These are phyloP conservation scores for Eucalyptus marginata DNA, from an alignment of 345 rosid species.

Conservation along the genomic window DNA sequence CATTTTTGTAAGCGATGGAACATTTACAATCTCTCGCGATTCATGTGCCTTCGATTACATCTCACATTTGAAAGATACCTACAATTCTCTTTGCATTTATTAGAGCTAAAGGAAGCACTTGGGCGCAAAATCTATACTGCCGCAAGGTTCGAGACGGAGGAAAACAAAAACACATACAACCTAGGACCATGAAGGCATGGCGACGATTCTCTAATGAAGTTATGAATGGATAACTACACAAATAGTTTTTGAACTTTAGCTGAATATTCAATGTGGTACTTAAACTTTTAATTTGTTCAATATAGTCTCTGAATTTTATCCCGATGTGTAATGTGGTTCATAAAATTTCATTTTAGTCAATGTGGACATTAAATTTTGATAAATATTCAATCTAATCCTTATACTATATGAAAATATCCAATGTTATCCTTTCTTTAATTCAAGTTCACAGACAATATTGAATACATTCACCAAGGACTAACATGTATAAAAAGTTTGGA, in stretches of 20 bases:
- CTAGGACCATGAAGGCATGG: neutral
- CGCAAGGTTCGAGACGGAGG: neutral
- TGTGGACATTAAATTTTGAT: rapidly evolving
- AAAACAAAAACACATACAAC: neutral
- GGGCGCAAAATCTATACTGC: neutral
- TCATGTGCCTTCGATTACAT: neutral
- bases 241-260: rapidly evolving
- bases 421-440: rapidly evolving
- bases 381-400: rapidly evolving
- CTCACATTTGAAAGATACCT: neutral
- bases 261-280: rapidly evolving
- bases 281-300: no score
- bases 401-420: no score
- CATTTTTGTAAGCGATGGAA: neutral
- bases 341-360: no score
- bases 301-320: rapidly evolving
- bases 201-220: neutral
- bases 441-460: rapidly evolving
- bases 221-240: rapidly evolving
- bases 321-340: rapidly evolving
- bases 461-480: rapidly evolving
- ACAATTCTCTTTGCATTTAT: neutral
- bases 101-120: neutral
- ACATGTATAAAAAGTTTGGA: no score
- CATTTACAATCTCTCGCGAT: neutral